Conservation (phyloP, 192 early-diverging fungal genomes). For the Coemansia sp. region DNA sequence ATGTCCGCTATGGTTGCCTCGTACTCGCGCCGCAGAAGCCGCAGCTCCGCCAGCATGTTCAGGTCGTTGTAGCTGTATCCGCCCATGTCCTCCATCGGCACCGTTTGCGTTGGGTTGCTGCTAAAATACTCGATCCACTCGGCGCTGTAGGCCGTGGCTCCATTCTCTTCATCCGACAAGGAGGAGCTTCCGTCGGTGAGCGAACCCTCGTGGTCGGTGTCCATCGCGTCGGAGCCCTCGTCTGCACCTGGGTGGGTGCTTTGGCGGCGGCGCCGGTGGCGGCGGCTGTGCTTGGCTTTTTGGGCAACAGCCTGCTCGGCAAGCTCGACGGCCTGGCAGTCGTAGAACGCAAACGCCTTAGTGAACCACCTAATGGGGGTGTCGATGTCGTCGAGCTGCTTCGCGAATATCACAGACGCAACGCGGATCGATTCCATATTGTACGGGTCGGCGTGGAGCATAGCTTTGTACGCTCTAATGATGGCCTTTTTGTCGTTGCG, state of each 20-base stretch:
- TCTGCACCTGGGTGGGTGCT: neutral
- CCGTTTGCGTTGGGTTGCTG: conserved; percentile 23
- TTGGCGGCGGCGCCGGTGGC: neutral
- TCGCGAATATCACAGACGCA: conserved; percentile 60
- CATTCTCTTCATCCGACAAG: conserved; percentile 29
- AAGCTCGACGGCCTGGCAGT: conserved; percentile 60
- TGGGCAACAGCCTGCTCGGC: conserved; percentile 59
- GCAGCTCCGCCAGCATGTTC: conserved; percentile 84
- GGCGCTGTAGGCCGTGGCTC: conserved; percentile 24
- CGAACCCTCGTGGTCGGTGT: conserved; percentile 3
- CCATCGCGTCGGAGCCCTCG: conserved; percentile 2
- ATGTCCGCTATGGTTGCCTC: conserved; percentile 69
- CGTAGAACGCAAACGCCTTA: conserved; percentile 49
- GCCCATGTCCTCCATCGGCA: conserved; percentile 52
- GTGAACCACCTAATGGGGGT: conserved; percentile 41
- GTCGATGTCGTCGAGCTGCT: conserved; percentile 40
- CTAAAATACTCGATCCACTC: conserved; percentile 31
- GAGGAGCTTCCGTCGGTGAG: neutral
- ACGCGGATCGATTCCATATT: conserved; percentile 67
- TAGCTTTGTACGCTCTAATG: conserved; percentile 56
- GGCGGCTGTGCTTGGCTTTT: conserved; percentile 13
- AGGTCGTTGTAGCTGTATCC: conserved; percentile 77
- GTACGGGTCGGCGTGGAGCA: conserved; percentile 65
- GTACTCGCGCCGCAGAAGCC: conserved; percentile 77
- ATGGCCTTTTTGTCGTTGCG: conserved; percentile 55